phyloP scores from a whole-genome alignment of 176 grass and related monocot species.

The Eleusine coracana region DNA sequence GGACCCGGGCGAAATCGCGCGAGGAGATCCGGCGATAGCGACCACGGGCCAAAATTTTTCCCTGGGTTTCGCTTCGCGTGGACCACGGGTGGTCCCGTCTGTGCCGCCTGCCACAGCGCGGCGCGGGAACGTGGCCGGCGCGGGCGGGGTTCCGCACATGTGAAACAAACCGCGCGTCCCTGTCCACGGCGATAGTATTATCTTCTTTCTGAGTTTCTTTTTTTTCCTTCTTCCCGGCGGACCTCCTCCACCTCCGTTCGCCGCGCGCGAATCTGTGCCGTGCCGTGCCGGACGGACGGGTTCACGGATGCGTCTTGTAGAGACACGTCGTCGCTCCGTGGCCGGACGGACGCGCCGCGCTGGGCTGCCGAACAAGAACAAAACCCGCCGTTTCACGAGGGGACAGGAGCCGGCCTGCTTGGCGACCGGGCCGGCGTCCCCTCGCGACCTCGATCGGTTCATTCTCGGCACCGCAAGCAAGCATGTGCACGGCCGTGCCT shows the following conservation, averaged over 20 bases:
- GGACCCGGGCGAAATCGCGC: constrained; percentile 12
- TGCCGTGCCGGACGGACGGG: background rate
- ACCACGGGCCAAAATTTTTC: background rate
- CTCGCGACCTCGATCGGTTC: constrained; percentile 8
- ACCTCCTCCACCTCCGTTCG: background rate
- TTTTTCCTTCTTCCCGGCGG: too few relatives aligned
- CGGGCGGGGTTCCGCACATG: constrained; percentile 1
- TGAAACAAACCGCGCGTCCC: constrained; percentile 7
- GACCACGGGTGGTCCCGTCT: constrained; percentile 15
- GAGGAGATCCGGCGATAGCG: constrained; percentile 36
- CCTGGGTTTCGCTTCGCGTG: background rate
- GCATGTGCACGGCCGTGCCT: background rate
- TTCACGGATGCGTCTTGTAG: background rate
- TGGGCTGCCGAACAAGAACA: background rate
- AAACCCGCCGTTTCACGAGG: constrained; percentile 10
- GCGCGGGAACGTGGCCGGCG: constrained; percentile 47
- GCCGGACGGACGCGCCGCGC: constrained; percentile 12
- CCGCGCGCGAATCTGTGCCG: background rate
- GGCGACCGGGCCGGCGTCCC: background rate
- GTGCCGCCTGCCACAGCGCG: background rate
- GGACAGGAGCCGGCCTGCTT: background rate
- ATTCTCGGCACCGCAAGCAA: background rate
- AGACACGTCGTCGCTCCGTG: background rate
- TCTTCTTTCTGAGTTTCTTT: background rate
- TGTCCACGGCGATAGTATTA: background rate